phyloP scores from a whole-genome alignment of 2,329 filamentous ascomycete species.

The Fusarium abutilonis region DNA sequence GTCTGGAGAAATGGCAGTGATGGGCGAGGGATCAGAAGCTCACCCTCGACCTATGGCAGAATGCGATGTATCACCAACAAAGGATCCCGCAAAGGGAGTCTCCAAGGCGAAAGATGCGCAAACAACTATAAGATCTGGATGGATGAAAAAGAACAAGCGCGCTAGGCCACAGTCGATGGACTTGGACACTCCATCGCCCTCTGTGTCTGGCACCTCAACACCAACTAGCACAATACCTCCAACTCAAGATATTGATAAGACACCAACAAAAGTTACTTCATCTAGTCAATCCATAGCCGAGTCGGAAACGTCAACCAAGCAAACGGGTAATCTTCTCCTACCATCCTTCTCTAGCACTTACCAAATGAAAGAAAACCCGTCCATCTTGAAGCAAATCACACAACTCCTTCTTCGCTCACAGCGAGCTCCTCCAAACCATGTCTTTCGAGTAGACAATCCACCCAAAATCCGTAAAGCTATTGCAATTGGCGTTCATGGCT shows the following conservation, averaged over 20 bases:
- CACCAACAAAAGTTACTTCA: constrained; percentile 27
- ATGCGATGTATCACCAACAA: constrained; percentile 54
- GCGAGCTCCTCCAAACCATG: constrained; percentile 71
- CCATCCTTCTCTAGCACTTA: constrained; percentile 78
- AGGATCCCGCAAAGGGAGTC: constrained; percentile 46
- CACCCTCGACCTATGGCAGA: constrained; percentile 61
- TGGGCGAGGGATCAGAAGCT: constrained; percentile 66
- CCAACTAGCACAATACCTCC: constrained; percentile 31
- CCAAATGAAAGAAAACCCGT: constrained; percentile 71
- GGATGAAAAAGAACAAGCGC: constrained; percentile 57
- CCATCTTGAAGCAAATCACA: constrained; percentile 73
- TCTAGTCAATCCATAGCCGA: constrained; percentile 50
- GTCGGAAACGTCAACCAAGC: constrained; percentile 57
- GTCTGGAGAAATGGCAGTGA: constrained; percentile 65
- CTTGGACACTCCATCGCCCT: constrained; percentile 52
- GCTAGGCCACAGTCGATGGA: constrained; percentile 60
- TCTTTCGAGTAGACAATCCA: constrained; percentile 74
- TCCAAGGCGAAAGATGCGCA: constrained; percentile 48
- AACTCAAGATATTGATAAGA: constrained; percentile 32
- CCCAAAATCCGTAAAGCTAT: constrained; percentile 85
- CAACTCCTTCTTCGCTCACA: constrained; percentile 66
- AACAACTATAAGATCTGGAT: constrained; percentile 45
- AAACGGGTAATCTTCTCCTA: constrained; percentile 70
- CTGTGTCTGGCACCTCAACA: constrained; percentile 40
- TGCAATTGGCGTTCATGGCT: constrained; percentile 92